phyloP scores from a whole-genome alignment of 2,329 filamentous ascomycete genomes.

The Ascocoryne sarcoides region DNA sequence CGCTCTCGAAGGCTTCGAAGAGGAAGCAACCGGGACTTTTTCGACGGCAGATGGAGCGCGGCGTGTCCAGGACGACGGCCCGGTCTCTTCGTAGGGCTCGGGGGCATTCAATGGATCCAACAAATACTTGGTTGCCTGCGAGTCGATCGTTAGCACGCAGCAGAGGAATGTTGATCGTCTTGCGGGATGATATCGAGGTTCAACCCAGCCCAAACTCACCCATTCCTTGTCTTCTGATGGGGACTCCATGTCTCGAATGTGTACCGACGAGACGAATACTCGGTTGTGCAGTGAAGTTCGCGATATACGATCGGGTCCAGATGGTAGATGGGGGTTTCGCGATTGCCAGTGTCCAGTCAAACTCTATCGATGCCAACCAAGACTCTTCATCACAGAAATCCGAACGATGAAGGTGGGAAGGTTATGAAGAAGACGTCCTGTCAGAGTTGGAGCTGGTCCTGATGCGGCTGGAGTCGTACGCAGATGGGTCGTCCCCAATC shows the following conservation, averaged over 20 bases:
- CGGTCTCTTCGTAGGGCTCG: slow-evolving; percentile 59
- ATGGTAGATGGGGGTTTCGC: not conserved
- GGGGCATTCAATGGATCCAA: slow-evolving; percentile 61
- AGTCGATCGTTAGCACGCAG: slow-evolving; percentile 5
- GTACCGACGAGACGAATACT: not conserved
- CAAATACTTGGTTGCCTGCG: slow-evolving; percentile 55
- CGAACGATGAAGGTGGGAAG: no score
- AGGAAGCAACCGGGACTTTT: slow-evolving; percentile 19
- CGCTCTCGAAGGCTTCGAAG: slow-evolving; percentile 9
- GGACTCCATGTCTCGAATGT: slow-evolving; percentile 16
- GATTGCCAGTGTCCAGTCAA: not conserved
- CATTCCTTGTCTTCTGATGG: slow-evolving; percentile 39
- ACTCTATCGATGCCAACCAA: not conserved
- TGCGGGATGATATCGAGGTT: slow-evolving; percentile 5
- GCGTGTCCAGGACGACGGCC: slow-evolving; percentile 43
- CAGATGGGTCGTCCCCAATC: no score
- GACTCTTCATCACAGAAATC: not conserved
- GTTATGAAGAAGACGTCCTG: no score
- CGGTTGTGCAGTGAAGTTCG: not conserved
- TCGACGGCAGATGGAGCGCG: slow-evolving; percentile 33
- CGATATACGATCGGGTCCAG: not conserved
- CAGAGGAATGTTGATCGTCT: slow-evolving; percentile 8
- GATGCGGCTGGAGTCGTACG: no score
- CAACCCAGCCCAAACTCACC: no score
- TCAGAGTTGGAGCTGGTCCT: no score